phyloP scores from a whole-genome alignment of 768 basidiomycete species.

The Leccinum sublutescens region DNA sequence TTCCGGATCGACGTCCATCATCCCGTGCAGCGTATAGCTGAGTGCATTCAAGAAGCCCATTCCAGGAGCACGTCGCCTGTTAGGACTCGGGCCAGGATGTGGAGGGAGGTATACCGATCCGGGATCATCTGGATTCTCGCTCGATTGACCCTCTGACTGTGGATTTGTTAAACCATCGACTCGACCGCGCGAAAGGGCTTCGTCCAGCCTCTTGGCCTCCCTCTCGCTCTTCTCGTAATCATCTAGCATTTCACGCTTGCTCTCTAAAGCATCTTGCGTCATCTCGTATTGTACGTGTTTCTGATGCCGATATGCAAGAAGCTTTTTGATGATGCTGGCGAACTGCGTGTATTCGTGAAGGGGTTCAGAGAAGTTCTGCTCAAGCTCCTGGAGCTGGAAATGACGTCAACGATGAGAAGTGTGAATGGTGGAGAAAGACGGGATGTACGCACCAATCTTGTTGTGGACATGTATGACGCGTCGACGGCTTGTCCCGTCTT shows the following conservation, averaged over 20 bases:
- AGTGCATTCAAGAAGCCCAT: slow-evolving; percentile 89
- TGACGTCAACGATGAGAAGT: slow-evolving; percentile 8
- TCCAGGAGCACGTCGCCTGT: slow-evolving; percentile 62
- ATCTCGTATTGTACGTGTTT: slow-evolving; percentile 98
- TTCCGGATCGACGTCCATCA: slow-evolving; percentile 99
- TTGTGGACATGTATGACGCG: slow-evolving; percentile 89
- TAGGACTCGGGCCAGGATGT: slow-evolving; percentile 76
- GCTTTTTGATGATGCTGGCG: slow-evolving; percentile 88
- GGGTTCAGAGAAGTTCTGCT: slow-evolving; percentile 94
- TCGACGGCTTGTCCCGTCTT: slow-evolving; percentile 97
- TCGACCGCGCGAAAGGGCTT: slow-evolving; percentile 70
- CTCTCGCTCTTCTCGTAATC: slow-evolving; percentile 91
- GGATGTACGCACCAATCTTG: slow-evolving; percentile 64
- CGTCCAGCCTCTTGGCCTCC: slow-evolving; percentile 86
- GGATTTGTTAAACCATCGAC: slow-evolving; percentile 27
- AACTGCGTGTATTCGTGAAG: slow-evolving; percentile 96
- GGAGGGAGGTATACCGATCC: slow-evolving; percentile 62
- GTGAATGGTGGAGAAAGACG: slow-evolving; percentile 3
- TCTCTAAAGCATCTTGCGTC: slow-evolving; percentile 87
- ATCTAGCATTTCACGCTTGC: slow-evolving; percentile 79
- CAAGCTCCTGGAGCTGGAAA: slow-evolving; percentile 83
- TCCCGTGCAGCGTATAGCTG: slow-evolving; percentile 92
- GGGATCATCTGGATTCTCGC: slow-evolving; percentile 39
- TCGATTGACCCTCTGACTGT: slow-evolving; percentile 32
- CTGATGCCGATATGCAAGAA: slow-evolving; percentile 93